Percentiles rank a stretch among this genome's conserved stretches.
phyloP scores from a whole-genome alignment of 1,139 yeast species.

The Komagataea norvegica region DNA sequence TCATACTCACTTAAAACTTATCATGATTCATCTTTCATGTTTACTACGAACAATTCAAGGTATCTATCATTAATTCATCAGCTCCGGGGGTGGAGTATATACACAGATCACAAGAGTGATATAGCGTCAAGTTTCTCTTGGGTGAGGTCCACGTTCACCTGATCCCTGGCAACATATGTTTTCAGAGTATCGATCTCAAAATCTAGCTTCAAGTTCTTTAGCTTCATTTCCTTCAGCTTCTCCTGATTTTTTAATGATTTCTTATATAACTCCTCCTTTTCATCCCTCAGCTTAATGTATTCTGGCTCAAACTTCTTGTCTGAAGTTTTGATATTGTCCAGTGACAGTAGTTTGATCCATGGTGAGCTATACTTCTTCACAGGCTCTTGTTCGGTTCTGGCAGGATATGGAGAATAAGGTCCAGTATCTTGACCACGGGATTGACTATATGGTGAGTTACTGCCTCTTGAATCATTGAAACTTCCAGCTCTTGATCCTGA shows the following conservation, averaged over 20 bases:
- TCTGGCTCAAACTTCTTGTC: slow-evolving; percentile 8
- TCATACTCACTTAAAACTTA: no score
- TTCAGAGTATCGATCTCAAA: slow-evolving; percentile 10
- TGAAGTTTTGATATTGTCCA: slow-evolving; percentile 8
- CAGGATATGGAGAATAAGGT: neutral
- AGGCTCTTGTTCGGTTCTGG: neutral
- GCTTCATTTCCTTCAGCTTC: slow-evolving; percentile 7
- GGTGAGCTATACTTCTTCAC: slow-evolving; percentile 11
- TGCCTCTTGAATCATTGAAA: neutral
- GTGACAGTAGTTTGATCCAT: slow-evolving; percentile 12
- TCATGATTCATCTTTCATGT: no score
- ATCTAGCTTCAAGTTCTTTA: slow-evolving; percentile 9
- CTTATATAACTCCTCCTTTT: slow-evolving; percentile 11
- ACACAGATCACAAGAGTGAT: slow-evolving; percentile 13
- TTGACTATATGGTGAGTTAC: neutral
- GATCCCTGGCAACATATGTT: slow-evolving; percentile 10
- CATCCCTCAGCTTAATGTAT: slow-evolving; percentile 9
- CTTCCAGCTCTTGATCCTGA: neutral
- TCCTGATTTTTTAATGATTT: slow-evolving; percentile 9
- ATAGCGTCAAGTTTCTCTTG: slow-evolving; percentile 18
- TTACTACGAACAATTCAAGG: no score
- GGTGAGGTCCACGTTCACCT: slow-evolving; percentile 14
- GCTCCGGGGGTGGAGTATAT: neutral
- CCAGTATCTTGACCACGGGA: neutral
- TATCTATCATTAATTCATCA: neutral